phyloP scores from a whole-genome alignment of 352 stramenopile species.

The Aphanomyces astaci region DNA sequence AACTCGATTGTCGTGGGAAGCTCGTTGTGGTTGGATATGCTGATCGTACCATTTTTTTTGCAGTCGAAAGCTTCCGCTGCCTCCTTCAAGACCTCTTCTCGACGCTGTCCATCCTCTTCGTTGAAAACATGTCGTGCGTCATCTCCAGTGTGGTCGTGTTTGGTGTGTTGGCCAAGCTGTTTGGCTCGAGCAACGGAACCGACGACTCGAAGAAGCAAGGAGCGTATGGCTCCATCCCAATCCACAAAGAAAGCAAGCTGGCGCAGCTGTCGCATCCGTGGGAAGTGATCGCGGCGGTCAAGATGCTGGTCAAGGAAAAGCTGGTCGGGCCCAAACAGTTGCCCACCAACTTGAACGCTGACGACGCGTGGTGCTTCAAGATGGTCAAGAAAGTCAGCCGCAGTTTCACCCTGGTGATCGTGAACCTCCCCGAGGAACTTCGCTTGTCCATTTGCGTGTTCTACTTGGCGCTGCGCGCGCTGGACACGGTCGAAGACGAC shows the following conservation, averaged over 20 bases:
- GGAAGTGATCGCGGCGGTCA: slow-evolving; percentile 67
- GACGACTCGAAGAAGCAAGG: slow-evolving; percentile 79
- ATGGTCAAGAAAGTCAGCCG: slow-evolving; percentile 81
- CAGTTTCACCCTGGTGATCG: slow-evolving; percentile 87
- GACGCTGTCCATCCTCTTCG: slow-evolving; percentile 9
- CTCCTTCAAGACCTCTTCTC: slow-evolving; percentile 13
- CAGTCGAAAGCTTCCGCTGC: slow-evolving; percentile 14
- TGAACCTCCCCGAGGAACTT: slow-evolving; percentile 61
- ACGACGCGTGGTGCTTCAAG: slow-evolving; percentile 59
- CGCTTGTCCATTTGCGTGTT: slow-evolving; percentile 86
- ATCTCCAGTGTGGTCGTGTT: neutral
- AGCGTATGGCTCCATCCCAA: slow-evolving; percentile 85
- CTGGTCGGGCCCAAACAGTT: slow-evolving; percentile 28
- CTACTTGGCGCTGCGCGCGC: slow-evolving; percentile 83
- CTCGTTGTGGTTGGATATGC: neutral
- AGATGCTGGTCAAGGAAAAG: slow-evolving; percentile 64
- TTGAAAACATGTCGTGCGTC: slow-evolving; percentile 17
- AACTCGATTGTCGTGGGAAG: neutral
- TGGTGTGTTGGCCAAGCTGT: slow-evolving; percentile 4
- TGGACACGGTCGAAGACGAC: slow-evolving; percentile 92
- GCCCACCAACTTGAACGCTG: slow-evolving; percentile 43
- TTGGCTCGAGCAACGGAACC: neutral
- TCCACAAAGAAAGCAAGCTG: slow-evolving; percentile 71
- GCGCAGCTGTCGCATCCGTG: slow-evolving; percentile 57
- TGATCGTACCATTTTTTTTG: neutral